Evolutionary conservation across 306 rosid species (phyloP).

Genomic region (Casuarina equisetifolia): DNA sequence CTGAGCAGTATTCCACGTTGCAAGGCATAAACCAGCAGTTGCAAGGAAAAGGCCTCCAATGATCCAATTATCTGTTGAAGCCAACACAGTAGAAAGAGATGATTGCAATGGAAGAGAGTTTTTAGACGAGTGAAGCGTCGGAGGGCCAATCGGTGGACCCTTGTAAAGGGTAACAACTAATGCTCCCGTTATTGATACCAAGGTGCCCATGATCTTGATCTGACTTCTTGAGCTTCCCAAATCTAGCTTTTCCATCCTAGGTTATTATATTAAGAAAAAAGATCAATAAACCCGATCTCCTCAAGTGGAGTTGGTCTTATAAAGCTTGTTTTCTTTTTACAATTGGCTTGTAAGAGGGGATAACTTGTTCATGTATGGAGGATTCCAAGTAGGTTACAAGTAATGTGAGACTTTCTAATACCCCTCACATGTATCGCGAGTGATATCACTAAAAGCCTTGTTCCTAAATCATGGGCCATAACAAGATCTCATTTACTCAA

Average conservation of each 20-base stretch:
- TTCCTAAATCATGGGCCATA: no score
- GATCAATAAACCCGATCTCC: background rate
- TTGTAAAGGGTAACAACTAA: constrained; percentile 48
- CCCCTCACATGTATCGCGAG: no score
- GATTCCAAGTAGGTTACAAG: no score
- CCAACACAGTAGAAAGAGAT: constrained; percentile 1
- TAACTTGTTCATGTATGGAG: no score
- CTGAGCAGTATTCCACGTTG: constrained; percentile 56
- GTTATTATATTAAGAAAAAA: background rate
- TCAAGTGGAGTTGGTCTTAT: no score
- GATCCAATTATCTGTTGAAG: constrained; percentile 47
- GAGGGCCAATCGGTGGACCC: constrained; percentile 39
- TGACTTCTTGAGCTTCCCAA: constrained; percentile 41
- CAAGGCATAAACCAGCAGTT: constrained; percentile 38
- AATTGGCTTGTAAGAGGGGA: no score
- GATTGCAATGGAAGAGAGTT: constrained; percentile 6
- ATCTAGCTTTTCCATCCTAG: constrained; percentile 45
- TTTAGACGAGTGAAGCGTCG: background rate
- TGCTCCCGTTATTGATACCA: constrained; percentile 51
- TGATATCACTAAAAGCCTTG: no score
- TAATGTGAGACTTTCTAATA: no score
- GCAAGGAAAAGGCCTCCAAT: constrained; percentile 56
- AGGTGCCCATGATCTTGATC: constrained; percentile 38
- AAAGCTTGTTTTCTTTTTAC: no score
- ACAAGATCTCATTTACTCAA: no score